A percentile compares a stretch with the other conserved stretches of the same genome.
Conservation (phyloP, 768 basidiomycete species). For the Leccinum imitatum region DNA sequence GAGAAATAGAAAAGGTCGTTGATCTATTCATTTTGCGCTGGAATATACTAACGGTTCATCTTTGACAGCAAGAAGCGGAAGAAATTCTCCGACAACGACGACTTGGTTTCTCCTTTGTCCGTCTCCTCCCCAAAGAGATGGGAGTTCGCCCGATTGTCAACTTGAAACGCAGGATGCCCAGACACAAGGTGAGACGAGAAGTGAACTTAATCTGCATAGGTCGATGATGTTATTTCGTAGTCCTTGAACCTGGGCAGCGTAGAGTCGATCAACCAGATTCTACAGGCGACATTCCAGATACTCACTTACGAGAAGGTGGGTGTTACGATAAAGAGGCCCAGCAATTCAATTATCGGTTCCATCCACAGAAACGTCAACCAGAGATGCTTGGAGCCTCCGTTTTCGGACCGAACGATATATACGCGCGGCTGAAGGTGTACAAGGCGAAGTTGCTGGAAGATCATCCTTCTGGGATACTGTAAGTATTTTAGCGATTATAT, state of each 20-base stretch:
- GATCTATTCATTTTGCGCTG: neutral
- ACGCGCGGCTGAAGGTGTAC: conserved; percentile 67
- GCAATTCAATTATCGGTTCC: neutral
- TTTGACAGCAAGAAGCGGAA: conserved; percentile 54
- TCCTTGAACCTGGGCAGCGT: conserved; percentile 31
- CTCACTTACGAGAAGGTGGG: conserved; percentile 83
- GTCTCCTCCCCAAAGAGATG: conserved; percentile 90
- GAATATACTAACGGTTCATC: conserved; percentile 1
- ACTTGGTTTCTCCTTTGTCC: conserved; percentile 82
- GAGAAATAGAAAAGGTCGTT: conserved; percentile 62
- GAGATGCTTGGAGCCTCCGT: conserved; percentile 77
- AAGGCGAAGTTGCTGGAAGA: conserved; percentile 50
- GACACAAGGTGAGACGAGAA: conserved; percentile 28
- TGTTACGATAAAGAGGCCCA: neutral
- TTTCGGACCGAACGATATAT: conserved; percentile 81
- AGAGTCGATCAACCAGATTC: conserved; percentile 83
- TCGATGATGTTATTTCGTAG: conserved; percentile 22
- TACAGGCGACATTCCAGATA: conserved; percentile 83
- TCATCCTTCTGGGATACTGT: conserved; percentile 51
- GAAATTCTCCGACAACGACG: conserved; percentile 68
- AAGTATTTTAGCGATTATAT: conserved; percentile 15
- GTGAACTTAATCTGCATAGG: neutral
- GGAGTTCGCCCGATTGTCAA: conserved; percentile 96
- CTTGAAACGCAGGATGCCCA: conserved; percentile 53
- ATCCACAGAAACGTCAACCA: conserved; percentile 55